Base-by-base conservation (phyloP, 306 rosid species). In the Sicyos edulis region DNA sequence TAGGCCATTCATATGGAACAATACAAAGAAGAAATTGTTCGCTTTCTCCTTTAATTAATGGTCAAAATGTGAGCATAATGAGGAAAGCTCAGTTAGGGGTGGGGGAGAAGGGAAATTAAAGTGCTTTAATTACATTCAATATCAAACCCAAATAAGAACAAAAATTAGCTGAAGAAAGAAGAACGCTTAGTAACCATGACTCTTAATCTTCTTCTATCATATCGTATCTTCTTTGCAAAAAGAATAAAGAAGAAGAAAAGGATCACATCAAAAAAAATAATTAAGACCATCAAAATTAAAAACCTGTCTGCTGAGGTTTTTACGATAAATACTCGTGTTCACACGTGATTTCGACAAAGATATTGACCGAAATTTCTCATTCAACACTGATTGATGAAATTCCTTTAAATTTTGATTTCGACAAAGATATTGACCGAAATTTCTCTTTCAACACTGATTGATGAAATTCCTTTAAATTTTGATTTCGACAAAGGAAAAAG, bases 101-200 rank as follows among this genome's bases (percentile, higher is more conserved):
- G 71, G 32, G 24, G 29, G 50, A 47, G 54, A 51, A 51, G 64
- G 72, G 72, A 68, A 47, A 63, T 10, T 63, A 63, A 63, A 68
- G 57, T 22, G 37, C 44, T 69, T 51, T 49, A 50, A 26, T 69
- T 50, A 69, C 73, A 69, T 29, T 24, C 55, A 51, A 69, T 50
- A 24, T 2, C 47, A 21, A 12, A 45, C 40, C 4, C 5, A 45
- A 15, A 29, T 21, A 66, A 66, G 72, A 68, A 49, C 57, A 57
- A 68, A 68, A 12, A 10, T 64, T 17, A 68, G 1, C 21, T 22
- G 14, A 13, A 67, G 19, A 44, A 22, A 64, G 47, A 64, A 11
- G 10, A 42, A 17, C n/a, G n/a, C n/a, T n/a, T n/a, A n/a, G n/a
- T n/a, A n/a, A n/a, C n/a, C n/a, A n/a, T n/a, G n/a, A n/a, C n/a